phyloP scores from a whole-genome alignment of 192 early-diverging fungal genomes.

The Backusella tarrabulga region DNA sequence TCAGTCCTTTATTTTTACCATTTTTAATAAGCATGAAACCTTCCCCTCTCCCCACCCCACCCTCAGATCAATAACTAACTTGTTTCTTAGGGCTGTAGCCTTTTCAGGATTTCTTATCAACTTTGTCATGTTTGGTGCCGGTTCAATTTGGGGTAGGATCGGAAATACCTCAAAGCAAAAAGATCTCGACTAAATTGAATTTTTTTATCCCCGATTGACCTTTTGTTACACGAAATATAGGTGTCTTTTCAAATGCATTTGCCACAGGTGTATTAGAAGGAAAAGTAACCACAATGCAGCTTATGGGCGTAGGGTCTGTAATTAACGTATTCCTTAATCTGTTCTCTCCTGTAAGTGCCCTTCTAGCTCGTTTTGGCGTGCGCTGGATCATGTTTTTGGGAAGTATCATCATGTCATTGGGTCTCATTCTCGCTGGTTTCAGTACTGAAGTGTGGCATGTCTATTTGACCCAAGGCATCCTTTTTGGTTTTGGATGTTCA shows the following conservation, averaged over 20 bases:
- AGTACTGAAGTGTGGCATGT: conserved; percentile 57
- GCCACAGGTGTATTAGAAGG: neutral
- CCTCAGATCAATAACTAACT: neutral
- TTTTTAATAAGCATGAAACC: neutral
- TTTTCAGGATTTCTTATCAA: conserved; percentile 3
- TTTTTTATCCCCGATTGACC: neutral
- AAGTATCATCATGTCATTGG: conserved; percentile 15
- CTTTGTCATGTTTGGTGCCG: conserved; percentile 19
- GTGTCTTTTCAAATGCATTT: conserved; percentile 24
- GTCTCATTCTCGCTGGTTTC: conserved; percentile 27
- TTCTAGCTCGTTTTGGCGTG: conserved; percentile 9
- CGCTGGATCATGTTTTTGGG: conserved; percentile 19
- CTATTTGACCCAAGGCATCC: conserved; percentile 56
- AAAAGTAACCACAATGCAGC: conserved; percentile 12
- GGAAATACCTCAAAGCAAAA: neutral
- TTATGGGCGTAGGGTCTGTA: conserved; percentile 21
- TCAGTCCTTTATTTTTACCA: neutral
- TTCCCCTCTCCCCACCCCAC: no score
- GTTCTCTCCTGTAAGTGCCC: conserved; percentile 7
- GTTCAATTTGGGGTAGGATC: conserved; percentile 9
- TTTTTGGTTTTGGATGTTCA: conserved; percentile 51
- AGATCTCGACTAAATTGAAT: neutral
- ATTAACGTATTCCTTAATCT: conserved; percentile 15
- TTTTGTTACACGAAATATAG: conserved; percentile 6
- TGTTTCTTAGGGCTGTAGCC: neutral